Percentiles rank a stretch among this genome's conserved stretches.
Conservation (phyloP, 148 eudicot genomes). For the Rhododendron griersonianum region DNA sequence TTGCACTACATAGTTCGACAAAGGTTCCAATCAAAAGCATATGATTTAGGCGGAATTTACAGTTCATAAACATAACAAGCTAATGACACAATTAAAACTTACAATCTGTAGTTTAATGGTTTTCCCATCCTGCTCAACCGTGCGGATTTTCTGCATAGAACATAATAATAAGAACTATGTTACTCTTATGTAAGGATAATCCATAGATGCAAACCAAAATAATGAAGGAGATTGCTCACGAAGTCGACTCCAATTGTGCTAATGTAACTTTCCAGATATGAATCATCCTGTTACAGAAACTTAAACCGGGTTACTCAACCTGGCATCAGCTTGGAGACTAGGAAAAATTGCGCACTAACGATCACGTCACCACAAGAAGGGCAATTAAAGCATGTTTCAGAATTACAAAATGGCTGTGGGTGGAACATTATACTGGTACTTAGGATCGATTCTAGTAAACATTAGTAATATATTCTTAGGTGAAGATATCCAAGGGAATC, state of each 20-base stretch:
- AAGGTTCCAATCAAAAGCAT: constrained; percentile 1
- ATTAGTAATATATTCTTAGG: not conserved
- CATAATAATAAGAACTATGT: not conserved
- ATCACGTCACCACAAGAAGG: not conserved
- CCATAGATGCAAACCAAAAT: not conserved
- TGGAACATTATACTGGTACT: not conserved
- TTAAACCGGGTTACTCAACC: not conserved
- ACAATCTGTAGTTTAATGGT: constrained; percentile 77
- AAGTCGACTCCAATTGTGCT: constrained; percentile 93
- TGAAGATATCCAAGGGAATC: not conserved
- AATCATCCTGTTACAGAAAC: constrained; percentile 58
- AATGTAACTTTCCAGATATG: constrained; percentile 81
- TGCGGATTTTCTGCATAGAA: constrained; percentile 63
- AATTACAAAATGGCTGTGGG: not conserved
- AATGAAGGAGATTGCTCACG: constrained; percentile 31
- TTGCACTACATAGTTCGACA: not conserved
- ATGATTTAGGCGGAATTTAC: not conserved
- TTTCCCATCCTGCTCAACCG: constrained; percentile 76
- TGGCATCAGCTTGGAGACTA: not conserved
- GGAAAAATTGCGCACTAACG: not conserved
- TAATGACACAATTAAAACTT: constrained; percentile 24
- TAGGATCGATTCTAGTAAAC: not conserved
- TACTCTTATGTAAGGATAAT: not conserved
- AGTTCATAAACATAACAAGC: not conserved
- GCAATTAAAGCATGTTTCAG: not conserved